These are phyloP conservation scores for Lactarius sp. DNA, from an alignment of 768 basidiomycete species.

Conservation along the genomic window DNA sequence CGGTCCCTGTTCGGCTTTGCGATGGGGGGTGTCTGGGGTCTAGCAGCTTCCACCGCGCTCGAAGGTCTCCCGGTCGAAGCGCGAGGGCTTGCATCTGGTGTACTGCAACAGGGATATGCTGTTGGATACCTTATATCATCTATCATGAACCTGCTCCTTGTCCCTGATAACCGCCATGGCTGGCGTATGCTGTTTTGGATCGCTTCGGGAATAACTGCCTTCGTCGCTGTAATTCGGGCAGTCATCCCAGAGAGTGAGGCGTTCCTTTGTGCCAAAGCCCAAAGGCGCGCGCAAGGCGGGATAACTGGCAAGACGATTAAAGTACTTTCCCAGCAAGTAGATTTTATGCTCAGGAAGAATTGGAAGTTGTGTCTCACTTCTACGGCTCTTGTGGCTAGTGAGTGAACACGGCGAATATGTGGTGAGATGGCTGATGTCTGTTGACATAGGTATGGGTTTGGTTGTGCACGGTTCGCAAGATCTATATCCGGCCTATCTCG, in stretches of 20 bases:
- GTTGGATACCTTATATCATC: conserved; percentile 83
- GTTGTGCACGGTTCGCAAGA: conserved; percentile 45
- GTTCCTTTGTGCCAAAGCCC: conserved; percentile 61
- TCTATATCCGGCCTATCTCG: conserved; percentile 38
- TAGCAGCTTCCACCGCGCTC: conserved; percentile 72
- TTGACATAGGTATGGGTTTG: conserved; percentile 40
- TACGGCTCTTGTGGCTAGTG: conserved; percentile 68
- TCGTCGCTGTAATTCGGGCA: conserved; percentile 64
- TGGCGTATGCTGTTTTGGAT: conserved; percentile 86
- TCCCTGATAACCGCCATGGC: conserved; percentile 28
- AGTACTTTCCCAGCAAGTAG: conserved; percentile 66
- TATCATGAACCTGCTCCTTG: conserved; percentile 69
- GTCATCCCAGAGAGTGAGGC: conserved; percentile 71
- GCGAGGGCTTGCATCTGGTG: conserved; percentile 80
- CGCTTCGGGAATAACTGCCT: conserved; percentile 63
- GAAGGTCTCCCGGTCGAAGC: conserved; percentile 84
- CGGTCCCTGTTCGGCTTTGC: conserved; percentile 80
- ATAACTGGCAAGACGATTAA: conserved; percentile 47
- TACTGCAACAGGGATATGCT: conserved; percentile 87
- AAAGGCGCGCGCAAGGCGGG: conserved; percentile 40
- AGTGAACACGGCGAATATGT: conserved; percentile 1
- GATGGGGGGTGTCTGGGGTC: conserved; percentile 88
- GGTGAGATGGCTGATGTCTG: background rate
- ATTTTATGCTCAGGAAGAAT: conserved; percentile 70
- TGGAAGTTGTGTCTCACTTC: conserved; percentile 83